Conservation (phyloP, 371 early-diverging fungal genomes). For the Thermomucor indicae-seudaticae region DNA sequence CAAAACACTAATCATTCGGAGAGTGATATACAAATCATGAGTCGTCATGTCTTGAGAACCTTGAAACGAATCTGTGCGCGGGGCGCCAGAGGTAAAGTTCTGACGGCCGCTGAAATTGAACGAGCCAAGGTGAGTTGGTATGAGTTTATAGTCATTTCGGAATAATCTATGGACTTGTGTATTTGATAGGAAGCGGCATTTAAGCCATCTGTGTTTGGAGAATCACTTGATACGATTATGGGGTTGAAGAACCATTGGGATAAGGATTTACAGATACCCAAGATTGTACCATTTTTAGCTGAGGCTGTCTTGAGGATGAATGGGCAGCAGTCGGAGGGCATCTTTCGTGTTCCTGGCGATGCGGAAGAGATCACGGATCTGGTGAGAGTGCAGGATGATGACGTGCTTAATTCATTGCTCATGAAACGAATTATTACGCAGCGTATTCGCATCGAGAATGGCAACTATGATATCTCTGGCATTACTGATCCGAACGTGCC, state of each 20-base stretch:
- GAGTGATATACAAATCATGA: constrained; percentile 52
- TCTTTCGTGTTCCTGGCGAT: constrained; percentile 98
- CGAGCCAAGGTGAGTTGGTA: constrained; percentile 60
- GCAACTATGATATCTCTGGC: constrained; percentile 63
- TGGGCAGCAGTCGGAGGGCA: constrained; percentile 87
- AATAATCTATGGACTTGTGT: background rate
- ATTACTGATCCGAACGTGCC: constrained; percentile 91
- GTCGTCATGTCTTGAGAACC: constrained; percentile 58
- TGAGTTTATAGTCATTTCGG: background rate
- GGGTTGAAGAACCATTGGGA: constrained; percentile 40
- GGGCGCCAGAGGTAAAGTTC: constrained; percentile 81
- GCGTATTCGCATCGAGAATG: constrained; percentile 81
- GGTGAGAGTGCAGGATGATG: constrained; percentile 38
- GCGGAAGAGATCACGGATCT: constrained; percentile 81
- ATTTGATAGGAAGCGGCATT: constrained; percentile 77
- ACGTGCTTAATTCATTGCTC: background rate
- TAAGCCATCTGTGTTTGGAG: constrained; percentile 89
- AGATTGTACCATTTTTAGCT: constrained; percentile 82
- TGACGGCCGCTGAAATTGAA: constrained; percentile 76
- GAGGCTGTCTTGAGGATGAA: constrained; percentile 74
- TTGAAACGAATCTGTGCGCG: constrained; percentile 67
- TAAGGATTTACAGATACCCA: constrained; percentile 59
- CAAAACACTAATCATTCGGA: constrained; percentile 50
- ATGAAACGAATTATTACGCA: constrained; percentile 3
- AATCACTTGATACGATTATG: constrained; percentile 84